Base-by-base conservation (phyloP, 2,329 filamentous ascomycete genomes). In the Hymenoscyphus albidus region DNA sequence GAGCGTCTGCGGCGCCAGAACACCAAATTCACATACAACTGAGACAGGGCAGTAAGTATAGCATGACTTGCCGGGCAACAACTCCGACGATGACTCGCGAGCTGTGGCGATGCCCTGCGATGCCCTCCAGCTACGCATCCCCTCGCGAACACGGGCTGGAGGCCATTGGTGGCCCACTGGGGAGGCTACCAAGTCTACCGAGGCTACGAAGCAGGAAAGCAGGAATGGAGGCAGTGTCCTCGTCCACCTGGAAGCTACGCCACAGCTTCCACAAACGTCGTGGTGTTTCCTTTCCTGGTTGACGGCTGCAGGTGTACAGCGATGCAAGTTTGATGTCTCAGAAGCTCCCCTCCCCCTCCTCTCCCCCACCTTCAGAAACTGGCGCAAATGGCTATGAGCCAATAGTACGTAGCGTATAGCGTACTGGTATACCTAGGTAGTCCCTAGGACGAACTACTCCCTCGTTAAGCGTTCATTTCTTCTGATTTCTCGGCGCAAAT, bases 21-120 rank as follows among this genome's bases (percentile, higher is more conserved):
- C 18, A 22, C 44, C 9, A 51, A 51, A 51, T 22, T 9, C 4
- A 18, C 6, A 5, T 14, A 35, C 7, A 16, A 35, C 13, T 18
- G 32, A 39, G 56, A 58, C n/a, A 51, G 31, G 60, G 38, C 60
- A 56, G 60, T 48, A 12, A 56, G 60, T 48, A 12, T 16, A 22
- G 5, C 6, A 51, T 51, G 18, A 51, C 44, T 51, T 51, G 44
- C 18, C n/a, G 44, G 44, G 22, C n/a, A 27, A 59, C 5, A 38
- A 59, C 38, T 59, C 18, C 58, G 35, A 51, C 9, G 44, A 51
- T 51, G 44, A 51, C 44, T 51, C 44, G 44, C 22, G 44, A 51
- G 44, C 44, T 51, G 44, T 51, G 44, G 44, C 44, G 6, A 51
- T 51, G 44, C 44, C 44, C 44, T 22, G 5, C 35, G 35, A 35